Evolutionary conservation across 305 asterid genomes (phyloP).

Genomic region (Solanum hybrid): DNA sequence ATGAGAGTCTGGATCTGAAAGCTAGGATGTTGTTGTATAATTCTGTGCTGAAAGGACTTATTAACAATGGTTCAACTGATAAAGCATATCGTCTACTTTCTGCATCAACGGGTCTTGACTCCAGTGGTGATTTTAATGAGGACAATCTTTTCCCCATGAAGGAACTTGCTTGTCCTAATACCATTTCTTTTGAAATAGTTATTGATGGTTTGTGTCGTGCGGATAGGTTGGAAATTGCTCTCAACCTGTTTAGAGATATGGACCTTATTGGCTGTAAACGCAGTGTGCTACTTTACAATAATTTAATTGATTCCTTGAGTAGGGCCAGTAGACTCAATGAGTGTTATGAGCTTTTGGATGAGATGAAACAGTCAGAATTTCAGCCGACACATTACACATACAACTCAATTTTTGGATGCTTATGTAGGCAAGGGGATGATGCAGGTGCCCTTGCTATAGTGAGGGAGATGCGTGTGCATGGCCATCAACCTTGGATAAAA

Average conservation of each 20-base stretch:
- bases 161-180: slow-evolving; percentile 28
- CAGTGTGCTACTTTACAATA: slow-evolving; percentile 59
- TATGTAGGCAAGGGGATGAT: slow-evolving; percentile 53
- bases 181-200: slow-evolving; percentile 50
- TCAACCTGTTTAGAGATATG: slow-evolving; percentile 51
- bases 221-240: slow-evolving; percentile 52
- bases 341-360: slow-evolving; percentile 47
- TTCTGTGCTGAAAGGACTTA: slow-evolving; percentile 44
- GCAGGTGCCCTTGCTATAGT: slow-evolving; percentile 49
- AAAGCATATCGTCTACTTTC: slow-evolving; percentile 55
- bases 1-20: slow-evolving; percentile 31
- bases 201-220: slow-evolving; percentile 56
- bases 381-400: slow-evolving; percentile 76
- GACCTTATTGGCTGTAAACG: slow-evolving; percentile 36
- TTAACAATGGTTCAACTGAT: slow-evolving; percentile 42
- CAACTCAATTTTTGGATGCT: slow-evolving; percentile 75
- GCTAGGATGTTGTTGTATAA: slow-evolving; percentile 25
- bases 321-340: slow-evolving; percentile 42
- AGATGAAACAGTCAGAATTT: slow-evolving; percentile 56
- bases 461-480: slow-evolving; percentile 59
- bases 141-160: slow-evolving; percentile 13
- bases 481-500: slow-evolving; percentile 90
- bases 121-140: slow-evolving; percentile 20
- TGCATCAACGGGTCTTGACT: slow-evolving; percentile 23
- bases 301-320: slow-evolving; percentile 51